Base-by-base conservation (phyloP, 1,139 yeast species). In the Sugiyamaella sp. region DNA sequence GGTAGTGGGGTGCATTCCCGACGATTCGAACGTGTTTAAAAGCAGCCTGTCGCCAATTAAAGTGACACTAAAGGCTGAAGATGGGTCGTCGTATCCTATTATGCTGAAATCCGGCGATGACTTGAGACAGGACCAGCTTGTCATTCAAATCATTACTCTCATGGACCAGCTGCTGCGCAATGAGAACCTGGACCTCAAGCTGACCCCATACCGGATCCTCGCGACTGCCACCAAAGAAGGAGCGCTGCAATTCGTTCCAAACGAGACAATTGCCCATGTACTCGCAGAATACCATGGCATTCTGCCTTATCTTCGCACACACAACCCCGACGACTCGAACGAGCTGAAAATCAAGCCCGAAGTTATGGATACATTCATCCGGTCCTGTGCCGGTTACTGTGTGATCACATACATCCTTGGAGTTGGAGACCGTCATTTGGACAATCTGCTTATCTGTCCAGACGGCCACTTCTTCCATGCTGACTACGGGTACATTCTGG, bases 101-200 rank as follows among this genome's bases (percentile, higher is more conserved):
- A 93, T 95, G 86, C 90, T 90, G 72, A 95, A 95, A 68, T 87
- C 88, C 48, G 99, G 99, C 2, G 99, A 95, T 71, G 99, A 95
- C 67, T 74, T 95, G 50, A 77, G 98, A 56, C 99, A 95, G 69
- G 99, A 95, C 73, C 99, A 95, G 69, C 79, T 95, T 61, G 96
- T 93, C 21, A 88, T 90, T 51, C 99, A 95, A 69, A 89, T 95
- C 56, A 88, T 95, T 52, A 81, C 86, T 52, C 74, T 95, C 55
- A 93, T 95, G 97, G 97, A 93, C 69, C 90, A 85, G 65, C 78
- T 95, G 49, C 73, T 95, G 54, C 84, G 86, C 60, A 89, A 89
- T 66, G 99, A 95, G 66, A 95, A 93, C 66, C 81, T 95, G 57
- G 97, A 95, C 68, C 76, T 95, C 65, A 82, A 82, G 65, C 76